These are phyloP conservation scores for Fistulinella staudtii DNA, from an alignment of 1,284 basidiomycete species.

Conservation along the genomic window DNA sequence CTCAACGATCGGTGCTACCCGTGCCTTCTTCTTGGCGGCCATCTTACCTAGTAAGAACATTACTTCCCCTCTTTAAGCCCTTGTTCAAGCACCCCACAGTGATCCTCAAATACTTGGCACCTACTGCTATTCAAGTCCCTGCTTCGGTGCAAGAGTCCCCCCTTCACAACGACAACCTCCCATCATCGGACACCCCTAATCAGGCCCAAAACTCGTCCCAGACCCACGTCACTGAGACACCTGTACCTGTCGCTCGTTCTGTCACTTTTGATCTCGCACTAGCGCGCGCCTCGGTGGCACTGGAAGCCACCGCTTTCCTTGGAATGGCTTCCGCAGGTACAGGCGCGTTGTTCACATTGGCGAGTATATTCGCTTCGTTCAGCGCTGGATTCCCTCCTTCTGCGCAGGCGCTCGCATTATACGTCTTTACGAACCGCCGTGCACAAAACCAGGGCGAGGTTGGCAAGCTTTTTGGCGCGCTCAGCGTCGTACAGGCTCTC, in stretches of 20 bases:
- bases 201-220: too few relatives aligned
- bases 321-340: conserved; percentile 46
- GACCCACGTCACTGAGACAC: background rate
- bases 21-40: conserved; percentile 59
- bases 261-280: conserved; percentile 58
- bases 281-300: conserved; percentile 51
- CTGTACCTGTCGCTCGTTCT: conserved; percentile 34
- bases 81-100: conserved; percentile 35
- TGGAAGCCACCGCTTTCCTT: conserved; percentile 57
- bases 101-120: conserved; percentile 51
- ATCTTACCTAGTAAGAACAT: conserved; percentile 60
- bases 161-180: too few relatives aligned
- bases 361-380: conserved; percentile 47
- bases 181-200: too few relatives aligned
- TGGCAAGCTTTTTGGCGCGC: conserved; percentile 66
- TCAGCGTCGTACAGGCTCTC: conserved; percentile 66
- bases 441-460: conserved; percentile 41
- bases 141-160: too few relatives aligned
- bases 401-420: conserved; percentile 61
- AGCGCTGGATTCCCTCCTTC: conserved; percentile 62
- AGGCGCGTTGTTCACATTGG: conserved; percentile 43
- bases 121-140: conserved; percentile 37
- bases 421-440: conserved; percentile 50
- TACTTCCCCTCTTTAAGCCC: background rate
- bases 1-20: conserved; percentile 53